phyloP scores from a whole-genome alignment of 176 grass and related monocot genomes.

The Avena sativa region DNA sequence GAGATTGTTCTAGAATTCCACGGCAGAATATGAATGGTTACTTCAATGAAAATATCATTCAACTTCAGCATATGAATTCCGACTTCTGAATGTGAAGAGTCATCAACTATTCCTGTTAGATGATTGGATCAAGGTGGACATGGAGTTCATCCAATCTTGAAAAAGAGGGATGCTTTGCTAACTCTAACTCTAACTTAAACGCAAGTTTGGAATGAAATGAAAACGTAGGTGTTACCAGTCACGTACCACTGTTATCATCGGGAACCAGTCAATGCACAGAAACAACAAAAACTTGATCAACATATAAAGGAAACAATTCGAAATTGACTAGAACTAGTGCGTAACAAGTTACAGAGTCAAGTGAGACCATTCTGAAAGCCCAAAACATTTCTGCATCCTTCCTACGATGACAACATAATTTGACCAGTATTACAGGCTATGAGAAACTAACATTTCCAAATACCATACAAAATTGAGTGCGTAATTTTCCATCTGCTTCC shows the following conservation, averaged over 20 bases:
- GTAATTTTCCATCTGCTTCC: neutral
- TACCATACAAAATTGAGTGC: neutral
- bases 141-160: neutral
- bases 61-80: neutral
- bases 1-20: neutral
- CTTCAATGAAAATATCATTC: neutral
- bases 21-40: slow-evolving; percentile 19
- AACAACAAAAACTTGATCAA: neutral
- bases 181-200: neutral
- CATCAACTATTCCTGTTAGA: too few relatives aligned
- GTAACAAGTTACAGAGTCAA: neutral
- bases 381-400: slow-evolving; percentile 10
- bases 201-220: neutral
- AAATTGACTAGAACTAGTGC: neutral
- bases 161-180: neutral
- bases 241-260: neutral
- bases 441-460: neutral
- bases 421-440: neutral
- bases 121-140: neutral
- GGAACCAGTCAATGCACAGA: neutral
- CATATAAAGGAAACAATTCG: neutral
- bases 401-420: slow-evolving; percentile 6
- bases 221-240: neutral
- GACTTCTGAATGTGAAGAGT: too few relatives aligned
- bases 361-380: neutral